Conservation (phyloP, 1,284 basidiomycete genomes). For the Ceratobasidium theobromae region DNA sequence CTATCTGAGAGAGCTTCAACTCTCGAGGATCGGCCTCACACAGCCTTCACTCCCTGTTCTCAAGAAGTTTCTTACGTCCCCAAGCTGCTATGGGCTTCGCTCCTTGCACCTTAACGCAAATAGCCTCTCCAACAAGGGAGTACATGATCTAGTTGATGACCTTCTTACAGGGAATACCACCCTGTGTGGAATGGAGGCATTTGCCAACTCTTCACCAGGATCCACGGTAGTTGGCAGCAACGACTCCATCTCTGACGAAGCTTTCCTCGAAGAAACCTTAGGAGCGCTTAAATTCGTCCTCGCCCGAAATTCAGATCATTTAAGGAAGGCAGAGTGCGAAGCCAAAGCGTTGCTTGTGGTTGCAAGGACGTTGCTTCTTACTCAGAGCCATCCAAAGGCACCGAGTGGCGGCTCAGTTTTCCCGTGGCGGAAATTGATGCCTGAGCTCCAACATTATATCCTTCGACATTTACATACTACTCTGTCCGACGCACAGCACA, state of each 20-base stretch:
- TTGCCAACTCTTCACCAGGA: conserved; percentile 2
- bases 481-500: conserved; percentile 23
- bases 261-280: not conserved
- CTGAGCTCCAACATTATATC: conserved; percentile 21
- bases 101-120: conserved; percentile 61
- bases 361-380: conserved; percentile 6
- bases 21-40: conserved; percentile 58
- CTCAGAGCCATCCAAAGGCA: not conserved
- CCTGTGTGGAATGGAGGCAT: conserved; percentile 16
- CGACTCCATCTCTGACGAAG: not conserved
- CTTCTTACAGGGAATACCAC: conserved; percentile 19
- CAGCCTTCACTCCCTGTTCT: conserved; percentile 50
- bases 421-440: conserved; percentile 22
- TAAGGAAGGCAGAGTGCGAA: conserved; percentile 16
- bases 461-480: conserved; percentile 10
- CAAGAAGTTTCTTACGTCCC: conserved; percentile 54
- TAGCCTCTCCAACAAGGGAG: conserved; percentile 42
- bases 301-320: conserved; percentile 8
- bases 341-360: conserved; percentile 2
- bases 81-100: conserved; percentile 51
- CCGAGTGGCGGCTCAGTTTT: not conserved
- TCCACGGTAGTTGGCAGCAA: not conserved
- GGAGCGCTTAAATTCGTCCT: conserved; percentile 6
- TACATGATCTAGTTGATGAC: conserved; percentile 1
- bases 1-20: conserved; percentile 55